Base-by-base conservation (phyloP, 768 basidiomycete species). In the Dictyophora rubrovolvata region DNA sequence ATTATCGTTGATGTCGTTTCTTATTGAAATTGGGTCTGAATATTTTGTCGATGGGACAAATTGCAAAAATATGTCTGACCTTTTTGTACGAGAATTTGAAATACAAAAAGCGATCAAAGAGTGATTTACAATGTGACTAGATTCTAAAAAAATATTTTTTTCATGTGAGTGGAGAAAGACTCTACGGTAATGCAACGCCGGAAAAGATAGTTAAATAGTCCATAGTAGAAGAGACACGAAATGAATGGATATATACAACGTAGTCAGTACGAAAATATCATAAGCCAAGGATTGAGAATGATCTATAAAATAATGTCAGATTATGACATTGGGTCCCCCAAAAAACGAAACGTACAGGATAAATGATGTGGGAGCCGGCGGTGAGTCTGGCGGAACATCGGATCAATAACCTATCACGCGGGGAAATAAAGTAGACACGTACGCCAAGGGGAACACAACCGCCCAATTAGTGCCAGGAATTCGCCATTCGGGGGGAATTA, bases 221-320 rank as follows among this genome's bases (percentile, higher is more conserved):
- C 48, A 51, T 33, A 28, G 46, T 20, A 1, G 46, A 18, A 48
- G n/a, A 50, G 18, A 34, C 5, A 51, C 3, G 12, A 17, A 51
- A 58, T 16, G n/a, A 60, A 12, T n/a, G 28, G 36, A 37, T 14
- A 20, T 20, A 22, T 22, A 33, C 49, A 51, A 33, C 54, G 28
- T 17, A 49, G n/a, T 69, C 65, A 77, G 60, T 80, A 81, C 0
- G 83, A 85, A 71, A 91, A 92, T 49, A 90, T 87, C 86, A 90
- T 89, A 56, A 92, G 72, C 86, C 86, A 89, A 0, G 89, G 92
- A 64, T 93, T 93, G 47, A 93, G 79, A 18, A 91, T 83, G 57
- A 94, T 86, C 78, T 87, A 62, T 34, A 53, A 35, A 21, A 16
- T 28, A 52, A 42, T 61, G 76, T 73, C 52, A 72, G 63, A 49